Conservation (phyloP, 2,329 filamentous ascomycete species). For the Mariannaea sp. region DNA sequence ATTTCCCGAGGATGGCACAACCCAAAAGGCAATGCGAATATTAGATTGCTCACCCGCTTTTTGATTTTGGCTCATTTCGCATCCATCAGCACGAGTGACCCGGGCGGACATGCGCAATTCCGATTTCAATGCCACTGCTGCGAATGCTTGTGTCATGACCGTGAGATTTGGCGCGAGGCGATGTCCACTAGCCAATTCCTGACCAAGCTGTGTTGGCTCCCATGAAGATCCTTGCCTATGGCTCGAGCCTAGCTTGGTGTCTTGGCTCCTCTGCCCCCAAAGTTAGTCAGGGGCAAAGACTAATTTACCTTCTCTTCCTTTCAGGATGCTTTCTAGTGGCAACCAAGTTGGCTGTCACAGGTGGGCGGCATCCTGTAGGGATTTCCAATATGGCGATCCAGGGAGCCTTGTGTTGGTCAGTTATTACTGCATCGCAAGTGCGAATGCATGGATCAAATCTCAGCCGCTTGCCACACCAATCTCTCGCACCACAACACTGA, state of each 20-base stretch:
- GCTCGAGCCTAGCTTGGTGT: neutral
- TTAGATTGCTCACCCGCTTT: slow-evolving; percentile 13
- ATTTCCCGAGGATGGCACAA: slow-evolving; percentile 3
- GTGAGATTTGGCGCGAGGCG: slow-evolving; percentile 6
- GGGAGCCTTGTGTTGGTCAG: neutral
- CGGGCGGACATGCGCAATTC: neutral
- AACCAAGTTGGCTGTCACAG: slow-evolving; percentile 2
- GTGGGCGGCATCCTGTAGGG: slow-evolving; percentile 1
- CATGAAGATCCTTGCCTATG: slow-evolving; percentile 6
- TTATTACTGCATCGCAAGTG: slow-evolving; percentile 11
- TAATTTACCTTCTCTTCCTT: neutral
- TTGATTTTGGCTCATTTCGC: slow-evolving; percentile 18
- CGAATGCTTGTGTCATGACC: neutral
- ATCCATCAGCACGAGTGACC: slow-evolving; percentile 7
- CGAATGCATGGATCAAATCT: no score
- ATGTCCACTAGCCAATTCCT: slow-evolving; percentile 13
- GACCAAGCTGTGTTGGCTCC: slow-evolving; percentile 4
- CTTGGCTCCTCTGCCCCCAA: neutral
- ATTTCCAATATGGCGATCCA: neutral
- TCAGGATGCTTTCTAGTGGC: neutral
- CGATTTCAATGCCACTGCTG: no score
- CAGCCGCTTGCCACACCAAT: no score
- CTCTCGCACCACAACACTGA: no score
- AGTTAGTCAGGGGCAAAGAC: slow-evolving; percentile 5
- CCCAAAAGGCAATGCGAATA: slow-evolving; percentile 8